These are phyloP conservation scores for Acer campestre DNA, from an alignment of 345 rosid species.

Conservation along the genomic window DNA sequence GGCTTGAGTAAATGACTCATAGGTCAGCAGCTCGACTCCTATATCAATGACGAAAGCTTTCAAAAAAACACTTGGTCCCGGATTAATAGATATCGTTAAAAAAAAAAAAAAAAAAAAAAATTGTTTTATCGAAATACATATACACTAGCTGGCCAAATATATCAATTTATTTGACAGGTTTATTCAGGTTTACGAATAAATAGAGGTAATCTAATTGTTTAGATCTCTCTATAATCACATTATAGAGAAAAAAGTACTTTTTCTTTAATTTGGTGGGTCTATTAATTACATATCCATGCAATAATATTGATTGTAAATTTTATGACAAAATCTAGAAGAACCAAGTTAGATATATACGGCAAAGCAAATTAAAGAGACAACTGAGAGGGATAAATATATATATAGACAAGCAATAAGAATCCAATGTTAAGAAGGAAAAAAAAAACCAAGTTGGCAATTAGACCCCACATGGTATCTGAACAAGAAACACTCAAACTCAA, in stretches of 20 bases:
- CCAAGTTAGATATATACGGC: neutral
- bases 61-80: no score
- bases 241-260: no score
- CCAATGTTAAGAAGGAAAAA: slow-evolving; percentile 1
- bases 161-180: no score
- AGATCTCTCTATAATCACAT: neutral
- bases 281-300: neutral
- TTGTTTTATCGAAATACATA: neutral
- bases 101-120: neutral
- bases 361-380: neutral
- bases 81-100: no score
- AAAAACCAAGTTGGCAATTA: neutral
- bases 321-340: neutral
- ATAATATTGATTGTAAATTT: neutral
- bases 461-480: slow-evolving; percentile 23
- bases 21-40: no score
- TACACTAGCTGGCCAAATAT: no score
- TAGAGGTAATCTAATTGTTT: neutral
- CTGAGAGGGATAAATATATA: neutral
- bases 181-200: no score
- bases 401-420: slow-evolving; percentile 8
- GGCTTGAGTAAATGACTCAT: no score
- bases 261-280: no score
- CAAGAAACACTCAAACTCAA: slow-evolving; percentile 12
- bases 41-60: no score